Evolutionary conservation across 139 green algal species (phyloP).

Genomic region (Coccomyxa sp.): DNA sequence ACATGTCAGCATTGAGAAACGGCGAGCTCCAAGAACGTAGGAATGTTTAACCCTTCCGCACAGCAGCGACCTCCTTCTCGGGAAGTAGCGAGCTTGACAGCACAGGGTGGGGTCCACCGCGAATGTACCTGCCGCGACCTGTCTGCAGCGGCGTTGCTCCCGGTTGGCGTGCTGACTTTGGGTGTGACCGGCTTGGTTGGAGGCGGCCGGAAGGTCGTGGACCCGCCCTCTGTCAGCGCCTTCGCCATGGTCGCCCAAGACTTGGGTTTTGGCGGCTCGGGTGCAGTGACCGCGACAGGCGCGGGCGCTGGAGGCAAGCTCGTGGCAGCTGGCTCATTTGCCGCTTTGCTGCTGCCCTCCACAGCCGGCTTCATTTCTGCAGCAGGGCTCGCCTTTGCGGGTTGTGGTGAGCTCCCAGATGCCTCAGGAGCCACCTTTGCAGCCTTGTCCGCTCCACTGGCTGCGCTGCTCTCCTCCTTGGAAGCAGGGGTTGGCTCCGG

Average conservation of each 20-base stretch:
- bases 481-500: no score
- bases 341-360: not conserved
- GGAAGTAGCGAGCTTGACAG: not conserved
- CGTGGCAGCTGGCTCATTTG: not conserved
- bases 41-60: not conserved
- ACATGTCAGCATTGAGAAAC: not conserved
- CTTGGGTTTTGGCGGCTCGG: slow-evolving; percentile 2
- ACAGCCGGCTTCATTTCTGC: no score
- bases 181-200: not conserved
- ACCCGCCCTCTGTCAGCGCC: not conserved
- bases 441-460: not conserved
- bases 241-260: not conserved
- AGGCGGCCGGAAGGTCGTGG: not conserved
- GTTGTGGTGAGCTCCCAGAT: not conserved
- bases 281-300: slow-evolving; percentile 3
- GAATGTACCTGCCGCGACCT: not conserved
- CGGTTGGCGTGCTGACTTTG: not conserved
- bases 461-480: not conserved
- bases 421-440: not conserved
- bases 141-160: not conserved
- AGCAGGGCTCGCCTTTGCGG: not conserved
- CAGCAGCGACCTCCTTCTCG: not conserved
- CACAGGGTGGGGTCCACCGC: not conserved
- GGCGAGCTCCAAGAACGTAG: not conserved
- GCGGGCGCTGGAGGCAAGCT: not conserved